phyloP scores from a whole-genome alignment of 2,329 filamentous ascomycete genomes.

The Phialophora macrospora region DNA sequence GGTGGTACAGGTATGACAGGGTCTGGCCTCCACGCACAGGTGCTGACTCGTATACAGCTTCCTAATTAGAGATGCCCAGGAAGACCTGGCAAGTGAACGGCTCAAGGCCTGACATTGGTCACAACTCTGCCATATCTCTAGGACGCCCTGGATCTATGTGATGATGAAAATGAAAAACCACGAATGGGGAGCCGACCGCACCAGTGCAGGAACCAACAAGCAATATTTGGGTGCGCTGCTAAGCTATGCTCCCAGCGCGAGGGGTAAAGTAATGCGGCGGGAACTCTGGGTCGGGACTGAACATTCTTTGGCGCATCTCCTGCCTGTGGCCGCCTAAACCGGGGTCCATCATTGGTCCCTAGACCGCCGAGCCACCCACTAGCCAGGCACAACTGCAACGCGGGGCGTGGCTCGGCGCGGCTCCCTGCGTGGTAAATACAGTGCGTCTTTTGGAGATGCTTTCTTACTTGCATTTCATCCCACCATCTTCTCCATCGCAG shows the following conservation, averaged over 20 bases:
- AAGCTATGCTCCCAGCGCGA: neutral
- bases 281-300: neutral
- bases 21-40: constrained; percentile 1
- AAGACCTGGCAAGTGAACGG: constrained; percentile 75
- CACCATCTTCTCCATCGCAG: constrained; percentile 12
- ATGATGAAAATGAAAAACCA: neutral
- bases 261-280: neutral
- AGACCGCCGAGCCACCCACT: constrained; percentile 12
- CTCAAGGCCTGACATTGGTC: constrained; percentile 66
- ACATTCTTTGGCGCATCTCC: constrained; percentile 18
- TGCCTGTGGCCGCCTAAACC: constrained; percentile 8
- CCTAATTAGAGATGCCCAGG: constrained; percentile 79
- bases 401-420: constrained; percentile 24
- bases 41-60: constrained; percentile 63
- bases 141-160: neutral
- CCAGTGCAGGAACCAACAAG: neutral
- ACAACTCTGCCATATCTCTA: neutral
- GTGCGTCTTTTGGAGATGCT: constrained; percentile 15
- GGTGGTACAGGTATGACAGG: constrained; percentile 89
- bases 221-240: neutral
- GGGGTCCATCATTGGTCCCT: constrained; percentile 5
- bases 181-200: neutral
- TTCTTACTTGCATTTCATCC: constrained; percentile 16
- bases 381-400: constrained; percentile 30
- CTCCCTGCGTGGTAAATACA: neutral